Base-by-base conservation (phyloP, 345 rosid species). In the Gossypium ekmanianum region DNA sequence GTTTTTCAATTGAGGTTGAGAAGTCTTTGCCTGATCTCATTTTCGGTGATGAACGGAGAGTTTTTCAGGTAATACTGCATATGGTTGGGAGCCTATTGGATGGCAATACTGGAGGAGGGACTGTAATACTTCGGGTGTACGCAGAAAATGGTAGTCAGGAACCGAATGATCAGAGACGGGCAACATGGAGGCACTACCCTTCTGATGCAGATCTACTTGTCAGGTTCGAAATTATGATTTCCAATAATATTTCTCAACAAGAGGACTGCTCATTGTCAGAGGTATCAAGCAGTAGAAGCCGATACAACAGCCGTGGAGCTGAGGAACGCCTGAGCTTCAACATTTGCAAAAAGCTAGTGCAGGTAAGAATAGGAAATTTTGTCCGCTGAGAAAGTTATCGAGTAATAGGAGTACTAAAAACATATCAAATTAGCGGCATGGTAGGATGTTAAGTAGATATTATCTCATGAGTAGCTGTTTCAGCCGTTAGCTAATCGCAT, bases 61-160 rank as follows among this genome's bases (percentile, higher is more conserved):
- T 91, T 59, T 86, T 95, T 77, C 99, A 95, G 83, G 93, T 95
- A 77, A 82, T 95, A 72, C 75, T 95, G 84, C 98, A 95, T 72
- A 89, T 95, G 96, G 85, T 93, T 69, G 98, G 98, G 39, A 90
- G 81, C 76, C 76, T 95, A 59, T 79, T 95, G 77, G 88, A 85
- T 27, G 78, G 82, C 74, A 85, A 81, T 72, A 81, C 78, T 69
- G 73, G 74, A 73, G 85, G 84, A 26, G 91, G 97, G 69, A 76
- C 80, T 47, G 82, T 88, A 41, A 51, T 76, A 43, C 80, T 94
- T 77, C 79, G 84, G 72, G 84, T 88, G 51, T 76, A 80, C 11
- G 75, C 84, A 9, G 97, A 87, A 75, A 75, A 74, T 74, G 94
- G 97, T 78, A 92, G 91, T 83, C 86, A 77, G 69, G 94, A 85